Evolutionary conservation across 805 yeast species (phyloP), one percentile per base, ranked within the genome.

Genomic region (Monosporozyma siamensis): DNA sequence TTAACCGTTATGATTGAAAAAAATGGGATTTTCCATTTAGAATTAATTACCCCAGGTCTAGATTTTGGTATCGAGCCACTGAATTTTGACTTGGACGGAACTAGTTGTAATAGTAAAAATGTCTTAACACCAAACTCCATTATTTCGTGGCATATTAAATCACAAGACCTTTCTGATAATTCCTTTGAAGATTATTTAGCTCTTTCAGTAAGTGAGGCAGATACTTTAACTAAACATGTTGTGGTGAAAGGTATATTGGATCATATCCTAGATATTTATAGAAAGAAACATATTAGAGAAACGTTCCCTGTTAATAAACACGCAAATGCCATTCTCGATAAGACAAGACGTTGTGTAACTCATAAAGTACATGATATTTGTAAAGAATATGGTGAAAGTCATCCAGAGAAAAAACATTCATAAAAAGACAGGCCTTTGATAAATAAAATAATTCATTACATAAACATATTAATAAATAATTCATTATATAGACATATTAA

Each of bases 151-250:
- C 48, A 45, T 20, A 43, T 51, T 10, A 42, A 44, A 17, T 34
- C 43, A 6, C 55, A 50, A 34, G 48, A 48, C 37, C 40, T 44
- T 6, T 34, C 34, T 24, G 48, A 47, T 3, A 40, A 48, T 24
- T 12, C 37, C 25, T 51, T 37, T 45, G 60, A 63, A 17, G 73
- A 69, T 52, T 57, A 62, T 41, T 46, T 69, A 65, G 66, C 63
- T 2, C 47, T 69, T 18, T 56, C 69, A 1, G 34, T 68, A 14
- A 65, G 68, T 43, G 71, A 69, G 44, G 60, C 71, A 0, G 71
- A 68, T 47, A 38, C 59, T 4, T 61, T 58, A 41, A 61, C 66
- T 17, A 60, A 64, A 45, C 47, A 66, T 9, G 47, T 68, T 11
- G 58, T 63, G 34, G 41, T 69, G 30, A 58, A 52, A 34, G 70